Percentiles rank a stretch among this genome's conserved stretches.
Conservation (phyloP, 2,329 filamentous ascomycete genomes). For the Diatrype stigma region DNA sequence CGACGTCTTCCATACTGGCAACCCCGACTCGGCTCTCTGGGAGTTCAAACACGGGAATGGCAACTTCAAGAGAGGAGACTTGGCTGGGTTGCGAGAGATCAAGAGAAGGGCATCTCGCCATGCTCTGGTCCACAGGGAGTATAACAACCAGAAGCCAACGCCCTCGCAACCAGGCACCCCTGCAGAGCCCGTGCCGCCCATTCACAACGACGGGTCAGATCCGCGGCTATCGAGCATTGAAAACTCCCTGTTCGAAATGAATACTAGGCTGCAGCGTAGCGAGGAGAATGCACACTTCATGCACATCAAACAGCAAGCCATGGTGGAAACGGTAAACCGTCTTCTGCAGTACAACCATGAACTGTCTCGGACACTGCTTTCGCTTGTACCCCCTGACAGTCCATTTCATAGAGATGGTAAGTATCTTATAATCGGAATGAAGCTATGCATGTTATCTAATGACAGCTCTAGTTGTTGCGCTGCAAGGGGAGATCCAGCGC, state of each 20-base stretch:
- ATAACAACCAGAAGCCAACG: constrained; percentile 70
- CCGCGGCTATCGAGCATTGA: constrained; percentile 72
- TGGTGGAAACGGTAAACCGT: constrained; percentile 75
- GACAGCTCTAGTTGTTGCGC: constrained; percentile 42
- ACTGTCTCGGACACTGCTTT: constrained; percentile 69
- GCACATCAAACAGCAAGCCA: constrained; percentile 73
- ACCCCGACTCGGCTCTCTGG: constrained; percentile 90
- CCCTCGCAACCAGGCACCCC: constrained; percentile 80
- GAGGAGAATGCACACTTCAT: constrained; percentile 80
- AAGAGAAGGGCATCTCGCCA: constrained; percentile 92
- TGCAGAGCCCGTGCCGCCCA: constrained; percentile 68
- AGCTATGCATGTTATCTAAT: constrained; percentile 21
- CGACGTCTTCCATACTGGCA: constrained; percentile 95
- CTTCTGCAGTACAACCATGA: constrained; percentile 77
- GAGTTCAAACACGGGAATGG: constrained; percentile 98
- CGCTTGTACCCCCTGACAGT: constrained; percentile 71
- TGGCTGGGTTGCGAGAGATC: constrained; percentile 88
- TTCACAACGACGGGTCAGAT: constrained; percentile 76
- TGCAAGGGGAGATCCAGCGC: constrained; percentile 59
- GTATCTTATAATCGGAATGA: constrained; percentile 30
- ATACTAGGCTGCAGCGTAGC: constrained; percentile 68
- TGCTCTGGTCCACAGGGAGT: constrained; percentile 88
- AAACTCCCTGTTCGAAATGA: constrained; percentile 77
- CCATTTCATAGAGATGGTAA: constrained; percentile 77
- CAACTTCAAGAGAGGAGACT: constrained; percentile 92